Base-by-base conservation (phyloP, 352 stramenopile species). In the Phytophthora sojae region DNA sequence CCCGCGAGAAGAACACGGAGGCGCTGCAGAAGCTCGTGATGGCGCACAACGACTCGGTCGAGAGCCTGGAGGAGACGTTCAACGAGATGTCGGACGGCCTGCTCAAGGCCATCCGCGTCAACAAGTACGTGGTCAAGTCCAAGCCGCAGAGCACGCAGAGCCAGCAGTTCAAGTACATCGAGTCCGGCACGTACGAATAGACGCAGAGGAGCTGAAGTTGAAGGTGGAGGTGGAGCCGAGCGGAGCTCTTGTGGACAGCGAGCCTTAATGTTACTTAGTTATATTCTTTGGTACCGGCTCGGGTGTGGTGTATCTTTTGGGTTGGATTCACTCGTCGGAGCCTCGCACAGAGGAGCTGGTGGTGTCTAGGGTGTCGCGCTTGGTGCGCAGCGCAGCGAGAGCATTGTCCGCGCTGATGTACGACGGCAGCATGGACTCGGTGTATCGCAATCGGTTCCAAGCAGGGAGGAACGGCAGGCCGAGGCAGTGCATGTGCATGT, bases 141-240 rank as follows among this genome's bases (percentile, higher is more conserved):
- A 94, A 93, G 69, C 82, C 86, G 19, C 80, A 80, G 72, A 91
- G 84, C 67, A 94, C 86, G 37, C 88, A 96, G 67, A 83, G 81
- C 47, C 81, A 86, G 47, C 84, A 92, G 66, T 96, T 93, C 77
- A 93, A 93, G 69, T 96, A 89, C 73, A 94, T 96, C 59, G 88
- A 96, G 63, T 92, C 86, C n/a, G 88, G 88, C 53, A 77, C 79
- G 69, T 94, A 90, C 64, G 66, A 88, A 30, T 80, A 80, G 42
- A 73, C 25, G 44, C 19, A 35, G 30, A 21, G 26, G 21, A 57
- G 58, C 17, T 42, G 35, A 17, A 49, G 42, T 21, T 49, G 39
- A 47, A 21, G 39, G 39, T 42, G 39, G 14, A 47, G 15, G 39
- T 47, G 39, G 12, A 47, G 35, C 9, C 12, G 35, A 17, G 39